Conservation (phyloP, 768 basidiomycete genomes). For the Xerocomellus intermedius region DNA sequence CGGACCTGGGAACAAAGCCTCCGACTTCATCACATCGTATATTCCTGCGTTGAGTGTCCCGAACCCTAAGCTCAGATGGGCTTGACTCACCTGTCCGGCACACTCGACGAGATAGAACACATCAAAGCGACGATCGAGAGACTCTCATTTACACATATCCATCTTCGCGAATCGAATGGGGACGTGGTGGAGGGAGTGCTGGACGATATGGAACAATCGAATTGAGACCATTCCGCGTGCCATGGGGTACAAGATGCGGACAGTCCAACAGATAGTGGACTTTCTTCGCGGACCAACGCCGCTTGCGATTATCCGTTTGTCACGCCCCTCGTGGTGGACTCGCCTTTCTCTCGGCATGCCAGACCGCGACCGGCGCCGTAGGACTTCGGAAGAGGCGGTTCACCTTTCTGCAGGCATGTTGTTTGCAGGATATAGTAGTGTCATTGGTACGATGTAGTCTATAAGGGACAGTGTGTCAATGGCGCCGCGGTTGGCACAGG, state of each 20-base stretch:
- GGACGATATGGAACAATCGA: neutral
- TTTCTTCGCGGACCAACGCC: slow-evolving; percentile 9
- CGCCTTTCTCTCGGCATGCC: slow-evolving; percentile 45
- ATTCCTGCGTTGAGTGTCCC: slow-evolving; percentile 22
- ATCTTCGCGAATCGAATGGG: neutral
- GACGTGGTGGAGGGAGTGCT: neutral
- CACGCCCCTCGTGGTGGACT: slow-evolving; percentile 24
- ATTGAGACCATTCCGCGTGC: slow-evolving; percentile 31
- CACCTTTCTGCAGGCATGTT: slow-evolving; percentile 42
- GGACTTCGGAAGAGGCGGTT: slow-evolving; percentile 36
- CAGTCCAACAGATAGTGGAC: slow-evolving; percentile 19
- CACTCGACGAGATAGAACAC: slow-evolving; percentile 24
- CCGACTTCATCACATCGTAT: slow-evolving; percentile 11
- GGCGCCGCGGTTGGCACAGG: slow-evolving; percentile 32
- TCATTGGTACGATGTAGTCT: slow-evolving; percentile 45
- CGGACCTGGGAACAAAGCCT: neutral
- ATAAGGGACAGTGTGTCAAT: slow-evolving; percentile 38
- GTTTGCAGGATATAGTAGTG: slow-evolving; percentile 28
- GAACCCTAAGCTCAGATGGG: slow-evolving; percentile 9
- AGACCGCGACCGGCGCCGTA: slow-evolving; percentile 37
- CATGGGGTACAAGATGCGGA: slow-evolving; percentile 24
- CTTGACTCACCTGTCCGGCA: neutral
- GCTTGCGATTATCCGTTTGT: neutral
- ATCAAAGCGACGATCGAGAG: neutral
- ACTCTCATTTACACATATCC: neutral